These are phyloP conservation scores for Tetracladium marchalianum DNA, from an alignment of 495 filamentous ascomycete species.

Conservation along the genomic window DNA sequence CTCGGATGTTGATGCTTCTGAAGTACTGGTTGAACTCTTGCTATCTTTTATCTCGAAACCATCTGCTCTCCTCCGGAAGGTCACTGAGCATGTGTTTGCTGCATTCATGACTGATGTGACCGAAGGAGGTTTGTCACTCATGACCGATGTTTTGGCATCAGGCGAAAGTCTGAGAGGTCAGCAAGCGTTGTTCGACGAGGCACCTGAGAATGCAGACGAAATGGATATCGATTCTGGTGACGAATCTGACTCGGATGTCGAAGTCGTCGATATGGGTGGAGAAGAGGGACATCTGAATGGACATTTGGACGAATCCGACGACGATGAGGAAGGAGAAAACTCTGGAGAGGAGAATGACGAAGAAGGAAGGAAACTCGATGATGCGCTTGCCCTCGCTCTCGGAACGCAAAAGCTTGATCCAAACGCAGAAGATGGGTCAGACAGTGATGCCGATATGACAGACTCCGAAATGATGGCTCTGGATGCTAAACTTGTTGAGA, in stretches of 20 bases:
- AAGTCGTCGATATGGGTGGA: conserved; percentile 31
- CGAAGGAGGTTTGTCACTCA: conserved; percentile 58
- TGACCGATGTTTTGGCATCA: conserved; percentile 63
- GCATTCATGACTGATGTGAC: conserved; percentile 65
- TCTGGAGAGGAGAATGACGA: conserved; percentile 36
- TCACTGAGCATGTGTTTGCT: conserved; percentile 78
- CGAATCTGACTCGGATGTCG: conserved; percentile 35
- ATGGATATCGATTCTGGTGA: conserved; percentile 34
- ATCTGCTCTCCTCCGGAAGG: conserved; percentile 73
- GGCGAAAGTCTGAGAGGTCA: conserved; percentile 78
- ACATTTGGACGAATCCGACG: conserved; percentile 10
- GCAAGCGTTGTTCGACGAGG: conserved; percentile 73
- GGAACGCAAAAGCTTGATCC: conserved; percentile 49
- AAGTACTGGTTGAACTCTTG: conserved; percentile 77
- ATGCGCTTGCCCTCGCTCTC: conserved; percentile 66
- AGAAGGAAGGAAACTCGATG: conserved; percentile 49
- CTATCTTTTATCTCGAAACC: conserved; percentile 80
- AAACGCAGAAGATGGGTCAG: conserved; percentile 44
- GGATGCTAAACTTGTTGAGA: conserved; percentile 67
- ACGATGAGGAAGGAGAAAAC: conserved; percentile 28
- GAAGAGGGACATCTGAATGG: conserved; percentile 12
- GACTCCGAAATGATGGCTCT: conserved; percentile 93
- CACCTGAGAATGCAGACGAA: conserved; percentile 50
- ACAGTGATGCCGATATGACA: conserved; percentile 68
- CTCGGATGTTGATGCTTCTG: conserved; percentile 47